These are phyloP conservation scores for Boletus mariae DNA, from an alignment of 1,284 basidiomycete species.

Conservation along the genomic window DNA sequence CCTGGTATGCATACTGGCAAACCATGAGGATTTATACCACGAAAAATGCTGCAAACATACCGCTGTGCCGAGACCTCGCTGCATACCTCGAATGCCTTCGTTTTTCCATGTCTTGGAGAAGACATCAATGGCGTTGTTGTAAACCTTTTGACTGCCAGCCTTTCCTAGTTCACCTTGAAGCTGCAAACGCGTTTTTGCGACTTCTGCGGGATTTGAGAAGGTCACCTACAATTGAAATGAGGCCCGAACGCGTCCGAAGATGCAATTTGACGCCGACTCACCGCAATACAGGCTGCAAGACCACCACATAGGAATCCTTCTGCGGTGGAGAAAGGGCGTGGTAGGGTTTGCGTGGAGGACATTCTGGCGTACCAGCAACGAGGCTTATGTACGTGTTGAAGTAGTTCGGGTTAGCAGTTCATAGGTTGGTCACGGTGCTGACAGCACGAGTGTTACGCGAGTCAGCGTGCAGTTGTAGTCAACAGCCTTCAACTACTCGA, in stretches of 20 bases:
- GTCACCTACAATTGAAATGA: constrained; percentile 54
- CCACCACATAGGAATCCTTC: constrained; percentile 88
- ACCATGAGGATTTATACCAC: constrained; percentile 16
- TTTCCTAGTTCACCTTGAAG: constrained; percentile 91
- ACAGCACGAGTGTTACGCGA: background rate
- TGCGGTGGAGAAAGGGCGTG: constrained; percentile 50
- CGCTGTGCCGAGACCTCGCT: constrained; percentile 87
- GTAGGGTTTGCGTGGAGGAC: constrained; percentile 15
- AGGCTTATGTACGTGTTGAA: constrained; percentile 2
- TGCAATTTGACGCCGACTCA: constrained; percentile 28
- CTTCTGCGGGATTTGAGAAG: constrained; percentile 83
- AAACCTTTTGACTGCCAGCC: constrained; percentile 71
- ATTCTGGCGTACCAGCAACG: constrained; percentile 12
- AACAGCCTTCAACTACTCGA: background rate
- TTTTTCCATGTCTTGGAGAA: constrained; percentile 86
- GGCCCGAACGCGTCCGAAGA: constrained; percentile 1
- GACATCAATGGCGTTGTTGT: constrained; percentile 86
- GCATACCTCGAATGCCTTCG: constrained; percentile 88
- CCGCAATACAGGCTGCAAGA: constrained; percentile 84
- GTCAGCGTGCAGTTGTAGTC: too few species aligned
- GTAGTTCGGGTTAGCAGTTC: background rate
- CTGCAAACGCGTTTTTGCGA: constrained; percentile 92
- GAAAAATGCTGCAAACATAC: constrained; percentile 48
- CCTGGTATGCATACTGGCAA: constrained; percentile 85
- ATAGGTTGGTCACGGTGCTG: background rate